Conservation (phyloP, 1,284 basidiomycete genomes). For the Boletus semigastroideus region DNA sequence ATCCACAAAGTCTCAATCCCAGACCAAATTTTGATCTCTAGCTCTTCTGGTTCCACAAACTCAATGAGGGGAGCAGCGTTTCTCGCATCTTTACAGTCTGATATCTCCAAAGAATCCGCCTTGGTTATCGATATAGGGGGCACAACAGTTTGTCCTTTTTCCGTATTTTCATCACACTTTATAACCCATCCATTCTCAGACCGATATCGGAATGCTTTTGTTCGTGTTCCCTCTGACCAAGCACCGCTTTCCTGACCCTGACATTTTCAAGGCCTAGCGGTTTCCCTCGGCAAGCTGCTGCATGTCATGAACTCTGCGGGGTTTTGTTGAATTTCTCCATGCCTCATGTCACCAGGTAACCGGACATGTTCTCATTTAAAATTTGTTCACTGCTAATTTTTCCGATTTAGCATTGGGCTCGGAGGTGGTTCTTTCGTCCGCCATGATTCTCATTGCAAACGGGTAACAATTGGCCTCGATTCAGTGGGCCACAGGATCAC, state of each 20-base stretch:
- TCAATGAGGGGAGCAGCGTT: constrained; percentile 66
- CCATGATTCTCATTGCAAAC: constrained; percentile 29
- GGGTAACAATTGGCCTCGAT: constrained; percentile 53
- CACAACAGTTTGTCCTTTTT: constrained; percentile 42
- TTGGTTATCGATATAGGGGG: constrained; percentile 61
- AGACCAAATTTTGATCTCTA: constrained; percentile 15
- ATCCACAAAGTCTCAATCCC: constrained; percentile 8
- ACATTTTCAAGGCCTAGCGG: constrained; percentile 31
- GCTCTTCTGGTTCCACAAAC: constrained; percentile 61
- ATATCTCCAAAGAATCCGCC: constrained; percentile 40
- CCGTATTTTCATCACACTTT: constrained; percentile 16
- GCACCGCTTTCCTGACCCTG: constrained; percentile 7
- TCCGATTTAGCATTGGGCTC: constrained; percentile 43
- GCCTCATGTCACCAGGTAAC: constrained; percentile 41
- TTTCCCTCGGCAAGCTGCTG: constrained; percentile 52
- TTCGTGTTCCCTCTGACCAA: constrained; percentile 18
- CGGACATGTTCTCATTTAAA: constrained; percentile 2
- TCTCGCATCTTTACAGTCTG: constrained; percentile 42
- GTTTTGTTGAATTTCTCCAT: constrained; percentile 37
- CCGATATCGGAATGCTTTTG: constrained; percentile 37
- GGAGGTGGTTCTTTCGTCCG: constrained; percentile 55
- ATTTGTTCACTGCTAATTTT: constrained; percentile 1
- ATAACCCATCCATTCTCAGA: constrained; percentile 22
- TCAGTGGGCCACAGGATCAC: constrained; percentile 57
- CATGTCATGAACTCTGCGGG: constrained; percentile 41